Base-by-base conservation (phyloP, 164 flowering plant species). In the Taxillus chinensis region DNA sequence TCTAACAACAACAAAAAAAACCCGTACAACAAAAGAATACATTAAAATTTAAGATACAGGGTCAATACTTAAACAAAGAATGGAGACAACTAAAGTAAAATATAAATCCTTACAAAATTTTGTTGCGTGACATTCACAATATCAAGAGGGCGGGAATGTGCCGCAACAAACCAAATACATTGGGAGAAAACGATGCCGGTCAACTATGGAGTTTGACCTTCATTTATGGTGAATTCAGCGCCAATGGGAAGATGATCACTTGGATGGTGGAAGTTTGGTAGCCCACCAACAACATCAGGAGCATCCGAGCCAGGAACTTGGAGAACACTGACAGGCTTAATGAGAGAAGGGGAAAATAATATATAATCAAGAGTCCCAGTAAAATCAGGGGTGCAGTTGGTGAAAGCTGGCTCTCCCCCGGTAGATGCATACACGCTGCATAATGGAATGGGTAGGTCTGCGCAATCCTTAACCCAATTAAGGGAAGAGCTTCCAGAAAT, bases 181-280 rank as follows among this genome's bases (percentile, higher is more conserved):
- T 27, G 27, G 27, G 27, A 27, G 27, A 27, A 27, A 27, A 27
- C 27, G 27, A 27, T 27, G 27, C 27, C 27, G 1, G 11, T 48
- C 4, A 48, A 0, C 11, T 12, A 14, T 11, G 14, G 51, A 12
- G 51, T 48, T 48, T 68, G 41, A 39, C 50, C 57, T 55, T 55
- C 27, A 41, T 60, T 60, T 53, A 89, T 72, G 72, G 80, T 85
- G 76, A 93, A 88, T 64, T 86, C 95, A 45, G 88, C 84, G 61
- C 95, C 97, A 50, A 90, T 86, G 38, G 98, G 98, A 41, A 90
- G 74, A 79, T 93, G 98, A 79, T 93, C 98, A 60, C 98, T 93
- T 9, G 98, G 98, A 69, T 93, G 88, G 54, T 79, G 70, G 63
- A 74, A 70, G 77, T 93, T 93, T 39, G 98, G 98, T 64, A 93